Evolutionary conservation across 2,329 filamentous ascomycete genomes (phyloP), one percentile per base, ranked within the genome.

Genomic region (Epichloe elymi): DNA sequence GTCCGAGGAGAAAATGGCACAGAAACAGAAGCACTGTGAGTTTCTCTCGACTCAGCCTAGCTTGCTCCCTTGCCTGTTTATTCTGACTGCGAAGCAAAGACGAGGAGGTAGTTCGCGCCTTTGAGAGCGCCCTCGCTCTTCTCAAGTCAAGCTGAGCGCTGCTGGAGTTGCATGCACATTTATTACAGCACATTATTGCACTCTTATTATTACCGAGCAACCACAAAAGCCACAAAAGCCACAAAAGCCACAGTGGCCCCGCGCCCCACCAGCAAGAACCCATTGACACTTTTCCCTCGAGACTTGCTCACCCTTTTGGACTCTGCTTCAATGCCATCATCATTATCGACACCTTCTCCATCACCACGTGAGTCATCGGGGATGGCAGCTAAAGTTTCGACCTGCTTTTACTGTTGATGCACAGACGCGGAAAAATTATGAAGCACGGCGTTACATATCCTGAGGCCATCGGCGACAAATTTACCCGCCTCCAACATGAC

Each of bases 1-100:
- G 42, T 80, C 84, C 0, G 90, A 95, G 63, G 72, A 79, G 39
- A 77, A 74, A 26, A 73, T 95, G 51, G 79, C 82, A 50, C 76
- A 83, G 57, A 93, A 85, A 63, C 85, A 89, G 61, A 74, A 83
- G 54, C 89, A 95, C 60, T 87, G 89, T 95, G 70, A 70, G 85
- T 50, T 41, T 36, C 4, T 10, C 15, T 36, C 11, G 33, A 12
- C 6, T 39, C 15, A 15, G 19, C 3, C 37, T 17, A 33, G 37
- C 20, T 43, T 41, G 19, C 50, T 23, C 20, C 36, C 12, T 38
- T 43, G 19, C 37, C 10, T 11, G n/a, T 4, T 14, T 23, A 26
- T 44, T 53, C 55, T 65, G 57, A 60, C 54, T 40, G 33, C 4
- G 10, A 14, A 23, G 19, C 50, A 26, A 42, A 70, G 67, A 70